These are phyloP conservation scores for Colletotrichum sp. DNA, from an alignment of 2,329 filamentous ascomycete species.

Conservation along the genomic window DNA sequence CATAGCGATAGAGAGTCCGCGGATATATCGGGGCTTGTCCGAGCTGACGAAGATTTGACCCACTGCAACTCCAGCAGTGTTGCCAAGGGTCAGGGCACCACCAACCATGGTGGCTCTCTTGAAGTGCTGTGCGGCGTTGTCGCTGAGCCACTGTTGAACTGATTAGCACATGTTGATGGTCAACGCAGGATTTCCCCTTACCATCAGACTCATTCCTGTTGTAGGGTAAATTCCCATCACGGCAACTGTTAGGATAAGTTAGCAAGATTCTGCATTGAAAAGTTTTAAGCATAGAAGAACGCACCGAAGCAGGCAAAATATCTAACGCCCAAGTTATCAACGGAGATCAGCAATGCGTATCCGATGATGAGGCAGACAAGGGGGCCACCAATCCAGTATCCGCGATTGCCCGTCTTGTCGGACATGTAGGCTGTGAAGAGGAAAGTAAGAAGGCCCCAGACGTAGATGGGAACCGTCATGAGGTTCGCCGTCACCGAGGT, in stretches of 20 bases:
- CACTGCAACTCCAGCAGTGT: slow-evolving; percentile 50
- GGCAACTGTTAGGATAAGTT: background rate
- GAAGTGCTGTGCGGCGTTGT: slow-evolving; percentile 51
- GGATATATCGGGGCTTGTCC: slow-evolving; percentile 32
- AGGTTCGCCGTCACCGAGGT: slow-evolving; percentile 35
- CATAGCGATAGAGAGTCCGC: slow-evolving; percentile 31
- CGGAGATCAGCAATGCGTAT: slow-evolving; percentile 30
- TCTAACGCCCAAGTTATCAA: slow-evolving; percentile 29
- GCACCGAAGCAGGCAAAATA: slow-evolving; percentile 37
- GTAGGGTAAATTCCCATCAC: slow-evolving; percentile 26
- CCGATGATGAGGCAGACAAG: slow-evolving; percentile 30
- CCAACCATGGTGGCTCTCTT: slow-evolving; percentile 50
- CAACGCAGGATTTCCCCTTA: background rate
- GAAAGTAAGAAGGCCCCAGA: slow-evolving; percentile 27
- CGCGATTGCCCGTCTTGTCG: slow-evolving; percentile 26
- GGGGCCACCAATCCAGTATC: slow-evolving; percentile 26
- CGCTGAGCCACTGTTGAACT: slow-evolving; percentile 46
- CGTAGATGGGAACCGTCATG: slow-evolving; percentile 38
- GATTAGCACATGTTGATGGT: background rate
- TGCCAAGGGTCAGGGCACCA: slow-evolving; percentile 49
- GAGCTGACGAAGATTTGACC: slow-evolving; percentile 45
- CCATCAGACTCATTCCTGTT: background rate
- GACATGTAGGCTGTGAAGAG: slow-evolving; percentile 28
- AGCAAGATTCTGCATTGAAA: slow-evolving; percentile 23
- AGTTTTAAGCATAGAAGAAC: rapidly evolving